Conservation (phyloP, 2,329 filamentous ascomycete genomes). For the Penicillium griseofulvum region DNA sequence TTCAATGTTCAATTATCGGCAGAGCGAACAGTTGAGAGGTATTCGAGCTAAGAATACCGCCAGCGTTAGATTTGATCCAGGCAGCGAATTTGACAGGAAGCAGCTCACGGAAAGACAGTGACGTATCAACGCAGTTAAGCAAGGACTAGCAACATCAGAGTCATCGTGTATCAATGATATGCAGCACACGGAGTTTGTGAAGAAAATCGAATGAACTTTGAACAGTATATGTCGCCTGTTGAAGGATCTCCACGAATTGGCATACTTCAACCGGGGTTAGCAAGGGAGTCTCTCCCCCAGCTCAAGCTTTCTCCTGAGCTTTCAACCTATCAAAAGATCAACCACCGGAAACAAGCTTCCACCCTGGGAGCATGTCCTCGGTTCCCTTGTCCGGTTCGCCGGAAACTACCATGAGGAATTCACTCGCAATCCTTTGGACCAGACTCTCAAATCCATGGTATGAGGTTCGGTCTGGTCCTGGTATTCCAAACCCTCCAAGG, state of each 20-base stretch:
- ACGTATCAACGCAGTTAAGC: neutral
- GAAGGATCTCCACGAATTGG: constrained; percentile 7
- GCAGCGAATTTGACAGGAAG: neutral
- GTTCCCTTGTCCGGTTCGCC: constrained; percentile 25
- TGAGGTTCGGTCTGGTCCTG: neutral
- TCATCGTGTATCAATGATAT: neutral
- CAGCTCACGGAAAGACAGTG: neutral
- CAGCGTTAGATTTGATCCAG: neutral
- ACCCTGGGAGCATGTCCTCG: constrained; percentile 7
- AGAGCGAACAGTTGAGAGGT: neutral
- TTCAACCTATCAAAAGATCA: constrained; percentile 11
- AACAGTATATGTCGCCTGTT: neutral
- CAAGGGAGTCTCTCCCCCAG: neutral
- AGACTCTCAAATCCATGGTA: constrained; percentile 9
- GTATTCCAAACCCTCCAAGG: neutral
- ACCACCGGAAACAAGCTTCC: constrained; percentile 1
- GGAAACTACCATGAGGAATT: constrained; percentile 17
- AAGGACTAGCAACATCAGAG: neutral
- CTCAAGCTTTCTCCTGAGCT: constrained; percentile 3
- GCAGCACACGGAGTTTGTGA: neutral
- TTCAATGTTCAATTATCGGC: neutral
- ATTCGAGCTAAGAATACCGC: neutral
- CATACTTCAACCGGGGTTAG: constrained; percentile 5
- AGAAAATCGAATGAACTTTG: neutral
- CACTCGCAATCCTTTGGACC: constrained; percentile 6